phyloP scores from a whole-genome alignment of 495 filamentous ascomycete species.

The Podospora pseudocomata region DNA sequence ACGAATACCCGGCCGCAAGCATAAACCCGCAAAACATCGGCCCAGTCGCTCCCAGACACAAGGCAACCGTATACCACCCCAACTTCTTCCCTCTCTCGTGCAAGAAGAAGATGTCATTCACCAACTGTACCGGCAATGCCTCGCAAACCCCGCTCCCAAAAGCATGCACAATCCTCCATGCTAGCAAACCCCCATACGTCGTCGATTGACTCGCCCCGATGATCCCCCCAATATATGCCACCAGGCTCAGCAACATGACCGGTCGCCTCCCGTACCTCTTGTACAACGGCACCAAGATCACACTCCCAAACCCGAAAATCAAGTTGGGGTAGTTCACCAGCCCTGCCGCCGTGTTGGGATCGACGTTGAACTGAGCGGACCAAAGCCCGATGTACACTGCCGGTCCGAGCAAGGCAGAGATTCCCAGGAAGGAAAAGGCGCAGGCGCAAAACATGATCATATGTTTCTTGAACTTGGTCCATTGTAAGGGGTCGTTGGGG shows the following conservation, averaged over 20 bases:
- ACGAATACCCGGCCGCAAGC: conserved; percentile 34
- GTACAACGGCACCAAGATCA: conserved; percentile 55
- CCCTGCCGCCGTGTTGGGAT: conserved; percentile 48
- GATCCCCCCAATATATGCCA: conserved; percentile 28
- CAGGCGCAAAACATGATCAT: conserved; percentile 52
- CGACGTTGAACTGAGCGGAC: conserved; percentile 49
- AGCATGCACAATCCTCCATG: conserved; percentile 57
- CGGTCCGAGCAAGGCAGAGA: conserved; percentile 51
- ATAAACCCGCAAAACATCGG: conserved; percentile 40
- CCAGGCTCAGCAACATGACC: conserved; percentile 50
- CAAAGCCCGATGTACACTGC: conserved; percentile 55
- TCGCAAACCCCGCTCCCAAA: conserved; percentile 57
- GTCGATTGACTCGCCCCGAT: conserved; percentile 28
- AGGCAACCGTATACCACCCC: conserved; percentile 51
- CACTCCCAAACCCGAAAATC: conserved; percentile 53
- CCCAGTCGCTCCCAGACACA: conserved; percentile 34
- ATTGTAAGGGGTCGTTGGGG: conserved; percentile 59
- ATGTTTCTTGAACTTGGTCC: conserved; percentile 54
- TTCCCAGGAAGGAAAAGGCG: conserved; percentile 56
- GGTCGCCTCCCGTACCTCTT: conserved; percentile 56
- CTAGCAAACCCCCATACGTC: conserved; percentile 49
- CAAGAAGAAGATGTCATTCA: conserved; percentile 64
- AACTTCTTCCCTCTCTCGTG: conserved; percentile 65
- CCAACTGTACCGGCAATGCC: conserved; percentile 60
- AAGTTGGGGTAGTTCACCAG: conserved; percentile 58